Evolutionary conservation across 2,329 filamentous ascomycete species (phyloP).

Genomic region (Fusarium sp.): DNA sequence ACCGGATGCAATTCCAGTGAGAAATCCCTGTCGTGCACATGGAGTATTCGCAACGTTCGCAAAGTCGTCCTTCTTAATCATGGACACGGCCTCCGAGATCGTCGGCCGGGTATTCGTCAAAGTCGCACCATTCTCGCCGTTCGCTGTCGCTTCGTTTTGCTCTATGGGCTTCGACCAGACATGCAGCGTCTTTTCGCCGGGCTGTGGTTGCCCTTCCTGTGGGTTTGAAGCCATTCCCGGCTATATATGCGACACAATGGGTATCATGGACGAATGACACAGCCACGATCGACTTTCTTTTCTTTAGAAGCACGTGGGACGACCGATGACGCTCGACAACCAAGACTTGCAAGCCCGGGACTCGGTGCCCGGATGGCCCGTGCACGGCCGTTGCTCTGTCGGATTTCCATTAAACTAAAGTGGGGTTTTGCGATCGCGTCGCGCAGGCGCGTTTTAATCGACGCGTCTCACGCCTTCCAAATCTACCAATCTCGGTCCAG

Average conservation of each 20-base stretch:
- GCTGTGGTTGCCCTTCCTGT: conserved; percentile 40
- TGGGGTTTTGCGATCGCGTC: conserved; percentile 39
- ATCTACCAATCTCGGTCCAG: conserved; percentile 43
- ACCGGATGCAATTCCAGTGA: conserved; percentile 84
- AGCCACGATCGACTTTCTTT: conserved; percentile 25
- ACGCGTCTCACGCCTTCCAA: conserved; percentile 45
- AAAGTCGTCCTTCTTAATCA: conserved; percentile 75
- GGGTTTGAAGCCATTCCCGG: conserved; percentile 49
- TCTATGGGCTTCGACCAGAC: conserved; percentile 51
- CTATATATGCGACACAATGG: conserved; percentile 44
- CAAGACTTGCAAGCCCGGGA: conserved; percentile 20
- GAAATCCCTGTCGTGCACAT: conserved; percentile 82
- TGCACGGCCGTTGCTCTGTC: conserved; percentile 33
- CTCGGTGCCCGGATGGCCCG: conserved; percentile 30
- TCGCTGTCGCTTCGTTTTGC: conserved; percentile 32
- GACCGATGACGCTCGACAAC: conserved; percentile 42
- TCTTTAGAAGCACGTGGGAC: conserved; percentile 37
- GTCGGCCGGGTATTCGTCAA: conserved; percentile 48
- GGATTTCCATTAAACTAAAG: conserved; percentile 48
- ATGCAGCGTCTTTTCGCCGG: conserved; percentile 48
- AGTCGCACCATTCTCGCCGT: conserved; percentile 32
- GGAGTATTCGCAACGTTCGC: conserved; percentile 78
- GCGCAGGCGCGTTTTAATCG: conserved; percentile 45
- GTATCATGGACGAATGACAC: conserved; percentile 39
- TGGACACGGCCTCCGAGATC: conserved; percentile 69